These are phyloP conservation scores for Astrothelium subdiscretum DNA, from an alignment of 495 filamentous ascomycete species.

Conservation along the genomic window DNA sequence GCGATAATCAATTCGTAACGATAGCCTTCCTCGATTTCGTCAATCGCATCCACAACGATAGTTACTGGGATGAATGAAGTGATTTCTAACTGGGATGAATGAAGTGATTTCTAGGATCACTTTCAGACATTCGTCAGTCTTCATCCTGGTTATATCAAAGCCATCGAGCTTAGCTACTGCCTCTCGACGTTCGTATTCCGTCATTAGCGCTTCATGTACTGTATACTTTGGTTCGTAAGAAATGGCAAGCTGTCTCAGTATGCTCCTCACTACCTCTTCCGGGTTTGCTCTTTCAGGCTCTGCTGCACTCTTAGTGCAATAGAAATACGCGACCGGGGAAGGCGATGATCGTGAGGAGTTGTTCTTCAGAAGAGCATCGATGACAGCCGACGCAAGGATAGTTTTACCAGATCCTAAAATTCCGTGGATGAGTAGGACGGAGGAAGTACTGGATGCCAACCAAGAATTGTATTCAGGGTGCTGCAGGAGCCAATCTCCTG, in stretches of 20 bases:
- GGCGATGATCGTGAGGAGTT: not conserved
- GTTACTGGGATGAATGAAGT: not conserved
- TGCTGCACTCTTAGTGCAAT: constrained; percentile 19
- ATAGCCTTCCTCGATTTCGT: not conserved
- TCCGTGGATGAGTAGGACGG: not conserved
- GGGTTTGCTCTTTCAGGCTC: constrained; percentile 22
- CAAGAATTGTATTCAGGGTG: not conserved
- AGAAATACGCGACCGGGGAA: constrained; percentile 17
- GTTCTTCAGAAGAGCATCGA: not conserved
- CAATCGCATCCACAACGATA: not conserved
- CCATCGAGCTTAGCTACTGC: not conserved
- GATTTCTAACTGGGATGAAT: not conserved
- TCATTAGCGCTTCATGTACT: not conserved
- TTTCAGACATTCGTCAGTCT: not conserved
- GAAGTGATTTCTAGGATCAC: not conserved
- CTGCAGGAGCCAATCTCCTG: not conserved
- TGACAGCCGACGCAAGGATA: constrained; percentile 4
- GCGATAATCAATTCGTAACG: not conserved
- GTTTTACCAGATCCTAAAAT: constrained; percentile 5
- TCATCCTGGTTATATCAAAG: not conserved
- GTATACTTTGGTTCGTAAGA: not conserved
- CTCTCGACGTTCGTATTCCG: not conserved
- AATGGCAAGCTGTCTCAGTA: constrained; percentile 19
- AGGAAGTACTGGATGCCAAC: not conserved
- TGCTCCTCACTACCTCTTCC: constrained; percentile 19